Evolutionary conservation across 805 yeast species (phyloP), one percentile per base, ranked within the genome.

Genomic region (Kazachstania bromeliacearum): DNA sequence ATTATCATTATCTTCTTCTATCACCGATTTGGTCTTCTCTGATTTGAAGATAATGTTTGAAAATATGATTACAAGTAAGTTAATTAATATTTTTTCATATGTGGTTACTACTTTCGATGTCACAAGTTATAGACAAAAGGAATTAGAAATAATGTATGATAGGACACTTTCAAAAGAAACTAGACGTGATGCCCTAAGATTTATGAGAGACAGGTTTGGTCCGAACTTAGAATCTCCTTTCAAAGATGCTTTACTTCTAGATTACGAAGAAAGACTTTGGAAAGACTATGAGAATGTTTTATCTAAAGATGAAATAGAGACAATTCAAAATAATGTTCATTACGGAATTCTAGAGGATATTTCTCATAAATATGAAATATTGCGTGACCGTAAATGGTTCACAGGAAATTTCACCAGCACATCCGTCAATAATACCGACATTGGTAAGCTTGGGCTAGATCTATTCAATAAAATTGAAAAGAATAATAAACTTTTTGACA

Each of bases 191-290:
- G 17, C 36, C 8, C 27, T 56, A 19, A 34, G 32, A 13, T 12
- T 29, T 0, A 33, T 57, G 17, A 38, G 50, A 24, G 29, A 24
- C 2, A 23, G 38, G 7, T 35, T 51, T 6, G 47, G 44, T 2
- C 35, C 43, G 2, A 26, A 22, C 1, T 20, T 53, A 18, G n/a
- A 18, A 5, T 43, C 54, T 2, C 51, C 55, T 1, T 41, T 37
- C n/a, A 56, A 55, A 28, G 62, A 57, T 39, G 59, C 62, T 3
- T 35, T 36, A 8, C 16, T 53, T 19, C 47, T 38, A 26, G 33
- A 34, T 4, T 41, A 47, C 29, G 57, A 56, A 33, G 37, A 34
- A 10, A 39, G 37, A 6, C 17, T 42, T 18, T 55, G 57, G 57
- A 38, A 45, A 3, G 30, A 28, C 8, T 23, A 44, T 12, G 29